A percentile compares a stretch with the other conserved stretches of the same genome.
Conservation (phyloP, 2,329 filamentous ascomycete genomes). For the Fusarium sp. region DNA sequence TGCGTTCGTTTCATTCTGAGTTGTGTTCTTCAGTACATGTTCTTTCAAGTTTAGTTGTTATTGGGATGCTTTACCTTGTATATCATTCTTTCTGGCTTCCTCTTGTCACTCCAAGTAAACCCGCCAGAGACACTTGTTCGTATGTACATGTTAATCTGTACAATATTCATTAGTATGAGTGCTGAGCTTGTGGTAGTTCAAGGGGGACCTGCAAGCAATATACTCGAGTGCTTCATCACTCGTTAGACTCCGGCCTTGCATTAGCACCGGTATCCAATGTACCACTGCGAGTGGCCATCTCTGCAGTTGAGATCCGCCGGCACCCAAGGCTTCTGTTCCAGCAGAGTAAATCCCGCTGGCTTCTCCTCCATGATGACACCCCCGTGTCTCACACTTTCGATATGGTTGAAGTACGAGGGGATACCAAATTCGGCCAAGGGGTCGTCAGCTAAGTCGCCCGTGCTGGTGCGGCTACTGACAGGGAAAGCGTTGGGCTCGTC, state of each 20-base stretch:
- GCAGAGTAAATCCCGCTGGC: neutral
- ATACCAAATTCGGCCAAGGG: neutral
- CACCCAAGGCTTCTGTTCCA: neutral
- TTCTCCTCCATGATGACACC: constrained; percentile 3
- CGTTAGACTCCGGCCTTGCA: neutral
- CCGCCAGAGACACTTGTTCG: neutral
- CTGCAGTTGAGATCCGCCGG: neutral
- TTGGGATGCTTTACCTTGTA: neutral
- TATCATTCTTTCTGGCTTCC: neutral
- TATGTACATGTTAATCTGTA: neutral
- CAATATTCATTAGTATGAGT: neutral
- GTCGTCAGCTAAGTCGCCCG: neutral
- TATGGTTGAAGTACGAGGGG: neutral
- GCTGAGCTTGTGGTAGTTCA: neutral
- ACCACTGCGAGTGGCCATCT: neutral
- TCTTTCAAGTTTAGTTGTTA: neutral
- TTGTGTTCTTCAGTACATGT: neutral
- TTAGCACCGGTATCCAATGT: neutral
- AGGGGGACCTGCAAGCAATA: neutral
- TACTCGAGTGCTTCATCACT: neutral
- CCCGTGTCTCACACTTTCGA: neutral
- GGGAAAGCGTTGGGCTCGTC: neutral
- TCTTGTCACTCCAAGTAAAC: neutral
- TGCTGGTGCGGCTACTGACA: neutral
- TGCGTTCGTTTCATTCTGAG: neutral